Base-by-base conservation (phyloP, 345 rosid genomes). In the Erucastrum elatum region DNA sequence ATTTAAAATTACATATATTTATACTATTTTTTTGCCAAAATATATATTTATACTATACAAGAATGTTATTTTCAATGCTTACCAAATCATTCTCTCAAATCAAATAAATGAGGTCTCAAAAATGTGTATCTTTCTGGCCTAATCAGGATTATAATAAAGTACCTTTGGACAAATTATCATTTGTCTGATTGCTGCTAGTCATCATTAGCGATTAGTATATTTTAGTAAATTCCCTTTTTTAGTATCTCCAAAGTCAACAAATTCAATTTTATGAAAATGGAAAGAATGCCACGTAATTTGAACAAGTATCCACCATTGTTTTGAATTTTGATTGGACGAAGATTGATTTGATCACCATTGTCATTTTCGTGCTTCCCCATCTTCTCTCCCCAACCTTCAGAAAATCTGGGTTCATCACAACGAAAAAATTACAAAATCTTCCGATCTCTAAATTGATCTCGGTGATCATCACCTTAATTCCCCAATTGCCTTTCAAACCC, bases 261-360 rank as follows among this genome's bases (percentile, higher is more conserved):
- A 31, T 31, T 31, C 11, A n/a, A n/a, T 31, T 63, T 63, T 3
- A 31, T 4, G 12, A n/a, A 31, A 29, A 46, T 15, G 4, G 4
- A 59, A 60, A 60, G n/a, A 61, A 76, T 6, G 80, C 63, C 75
- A 76, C 75, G 75, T 76, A 4, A 62, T 62, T 70, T 46, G 75
- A 69, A 11, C 78, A 62, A 0, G 55, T 46, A 37, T 62, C 66
- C 25, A 67, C 66, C 73, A 17, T 67, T 67, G 60, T 29, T 39
- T 31, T 41, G 27, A 49, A 44, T 41, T 39, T 31, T 29, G 27
- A 49, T 59, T 64, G 49, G 53, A 37, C n/a, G 17, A 17, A 31
- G 26, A 29, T 21, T 21, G 7, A 12, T 34, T 34, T 77, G 13
- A 10, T 55, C 59, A n/a, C 75, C 75, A n/a, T 77, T 69, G 53